phyloP scores from a whole-genome alignment of 2,329 filamentous ascomycete species.

The Orbilia javanica region DNA sequence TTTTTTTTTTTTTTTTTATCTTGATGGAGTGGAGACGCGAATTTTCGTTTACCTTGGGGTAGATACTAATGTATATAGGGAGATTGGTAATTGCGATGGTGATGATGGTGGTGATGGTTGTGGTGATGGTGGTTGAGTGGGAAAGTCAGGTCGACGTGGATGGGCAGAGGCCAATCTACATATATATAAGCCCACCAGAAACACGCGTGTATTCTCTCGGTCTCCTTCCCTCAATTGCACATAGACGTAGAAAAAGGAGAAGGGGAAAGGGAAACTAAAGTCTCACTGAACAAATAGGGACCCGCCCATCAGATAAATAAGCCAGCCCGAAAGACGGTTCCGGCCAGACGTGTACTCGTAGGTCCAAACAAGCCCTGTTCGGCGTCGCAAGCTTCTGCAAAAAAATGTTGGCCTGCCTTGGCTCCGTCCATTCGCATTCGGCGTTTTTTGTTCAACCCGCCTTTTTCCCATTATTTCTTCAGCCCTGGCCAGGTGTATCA shows the following conservation, averaged over 20 bases:
- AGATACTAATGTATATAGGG: background rate
- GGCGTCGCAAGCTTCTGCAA: conserved; percentile 13
- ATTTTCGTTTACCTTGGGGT: background rate
- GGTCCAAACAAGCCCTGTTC: background rate
- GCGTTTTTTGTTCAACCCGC: conserved; percentile 4
- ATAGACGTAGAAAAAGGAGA: background rate
- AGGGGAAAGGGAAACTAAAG: background rate
- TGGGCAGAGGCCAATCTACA: background rate
- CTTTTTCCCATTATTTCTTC: background rate
- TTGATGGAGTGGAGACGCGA: background rate
- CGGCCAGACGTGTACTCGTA: background rate
- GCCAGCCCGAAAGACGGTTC: too few relatives aligned
- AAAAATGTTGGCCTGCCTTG: background rate
- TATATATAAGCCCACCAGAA: background rate
- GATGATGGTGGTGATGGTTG: background rate
- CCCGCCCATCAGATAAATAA: background rate
- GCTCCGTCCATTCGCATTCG: conserved; percentile 3
- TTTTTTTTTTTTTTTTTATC: too few relatives aligned
- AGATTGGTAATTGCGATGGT: background rate
- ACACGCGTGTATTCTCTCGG: background rate
- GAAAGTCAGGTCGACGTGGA: background rate
- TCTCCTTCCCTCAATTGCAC: too few relatives aligned
- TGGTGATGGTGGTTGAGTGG: background rate
- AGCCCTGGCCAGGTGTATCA: conserved; percentile 7
- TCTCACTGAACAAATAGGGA: too few relatives aligned